A percentile compares a stretch with the other conserved stretches of the same genome.
Evolutionary conservation across 495 filamentous ascomycete genomes (phyloP).

Genomic region (Eremomyces bilateralis): DNA sequence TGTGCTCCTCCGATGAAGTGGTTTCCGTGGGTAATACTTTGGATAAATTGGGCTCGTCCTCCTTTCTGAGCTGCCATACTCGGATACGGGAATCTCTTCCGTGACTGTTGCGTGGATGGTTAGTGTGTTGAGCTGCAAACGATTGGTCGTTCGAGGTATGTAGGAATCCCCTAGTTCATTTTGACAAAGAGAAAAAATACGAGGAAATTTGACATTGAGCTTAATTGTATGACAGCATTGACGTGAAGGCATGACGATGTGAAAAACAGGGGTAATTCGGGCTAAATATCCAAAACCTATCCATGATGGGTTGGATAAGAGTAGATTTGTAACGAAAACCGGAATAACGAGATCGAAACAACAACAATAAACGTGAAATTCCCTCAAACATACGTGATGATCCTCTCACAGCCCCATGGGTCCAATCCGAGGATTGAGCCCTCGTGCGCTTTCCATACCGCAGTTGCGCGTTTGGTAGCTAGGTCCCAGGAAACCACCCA

Average conservation of each 20-base stretch:
- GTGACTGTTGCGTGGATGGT: slow-evolving; percentile 31
- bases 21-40: slow-evolving; percentile 48
- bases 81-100: slow-evolving; percentile 74
- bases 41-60: slow-evolving; percentile 43
- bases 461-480: slow-evolving; percentile 55
- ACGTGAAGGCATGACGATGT: too few species aligned
- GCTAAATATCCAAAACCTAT: too few species aligned
- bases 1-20: slow-evolving; percentile 9
- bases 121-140: too few species aligned
- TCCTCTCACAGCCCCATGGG: slow-evolving; percentile 37
- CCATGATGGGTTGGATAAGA: too few species aligned
- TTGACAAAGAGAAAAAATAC: too few species aligned
- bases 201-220: too few species aligned
- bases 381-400: slow-evolving; percentile 76
- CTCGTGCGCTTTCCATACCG: slow-evolving; percentile 77
- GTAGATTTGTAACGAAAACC: not conserved
- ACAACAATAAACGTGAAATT: slow-evolving; percentile 3
- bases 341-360: not conserved
- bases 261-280: too few species aligned
- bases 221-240: too few species aligned
- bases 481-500: slow-evolving; percentile 78
- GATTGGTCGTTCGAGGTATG: too few species aligned
- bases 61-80: slow-evolving; percentile 48
- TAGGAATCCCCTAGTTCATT: too few species aligned
- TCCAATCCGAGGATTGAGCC: slow-evolving; percentile 50